phyloP scores from a whole-genome alignment of 305 asterid genomes.

The Fraxinus floribunda region DNA sequence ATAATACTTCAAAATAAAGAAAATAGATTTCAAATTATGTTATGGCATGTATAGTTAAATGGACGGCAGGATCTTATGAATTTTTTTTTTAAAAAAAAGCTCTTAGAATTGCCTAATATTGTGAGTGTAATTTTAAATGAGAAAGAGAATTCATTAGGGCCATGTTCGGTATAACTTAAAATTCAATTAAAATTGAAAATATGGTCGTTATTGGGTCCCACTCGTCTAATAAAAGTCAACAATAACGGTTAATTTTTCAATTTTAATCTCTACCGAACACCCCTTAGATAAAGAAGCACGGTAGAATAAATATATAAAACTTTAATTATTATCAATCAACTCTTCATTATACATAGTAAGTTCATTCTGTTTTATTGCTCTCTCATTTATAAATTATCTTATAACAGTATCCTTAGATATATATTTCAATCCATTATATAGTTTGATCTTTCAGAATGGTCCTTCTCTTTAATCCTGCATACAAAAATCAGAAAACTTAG shows the following conservation, averaged over 20 bases:
- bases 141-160: not conserved
- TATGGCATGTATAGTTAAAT: not conserved
- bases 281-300: not conserved
- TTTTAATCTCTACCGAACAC: too few species aligned
- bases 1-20: not conserved
- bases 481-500: not conserved
- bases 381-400: not conserved
- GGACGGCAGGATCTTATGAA: not conserved
- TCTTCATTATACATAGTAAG: not conserved
- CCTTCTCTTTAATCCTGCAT: slow-evolving; percentile 29
- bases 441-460: not conserved
- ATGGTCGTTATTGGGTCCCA: too few species aligned
- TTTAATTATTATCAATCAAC: not conserved
- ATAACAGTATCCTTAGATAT: not conserved
- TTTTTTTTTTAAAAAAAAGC: too few species aligned
- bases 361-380: not conserved
- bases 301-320: not conserved
- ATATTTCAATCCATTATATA: not conserved
- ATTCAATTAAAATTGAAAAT: too few species aligned
- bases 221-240: too few species aligned
- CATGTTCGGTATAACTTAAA: too few species aligned
- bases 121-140: not conserved
- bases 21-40: not conserved
- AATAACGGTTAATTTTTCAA: too few species aligned
- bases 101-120: not conserved